Base-by-base conservation (phyloP, 768 basidiomycete genomes). In the Pleurotus eryngii region DNA sequence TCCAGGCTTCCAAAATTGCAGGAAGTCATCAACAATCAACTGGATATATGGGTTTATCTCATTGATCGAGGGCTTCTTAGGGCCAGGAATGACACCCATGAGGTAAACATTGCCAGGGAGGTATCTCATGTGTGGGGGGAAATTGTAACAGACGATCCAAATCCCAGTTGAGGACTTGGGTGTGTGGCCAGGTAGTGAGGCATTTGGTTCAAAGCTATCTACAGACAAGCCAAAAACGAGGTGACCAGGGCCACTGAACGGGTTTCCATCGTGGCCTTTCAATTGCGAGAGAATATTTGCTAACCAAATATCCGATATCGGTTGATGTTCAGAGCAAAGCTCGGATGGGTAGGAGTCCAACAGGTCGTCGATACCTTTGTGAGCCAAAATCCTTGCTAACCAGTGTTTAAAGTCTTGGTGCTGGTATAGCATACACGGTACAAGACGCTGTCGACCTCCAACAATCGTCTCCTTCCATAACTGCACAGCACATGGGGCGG, bases 361-460 rank as follows among this genome's bases (percentile, higher is more conserved):
- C 14, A 62, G 42, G 11, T 68, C 65, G 40, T 69, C 68, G 12
- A 70, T 67, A 3, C 64, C 67, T 26, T 60, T 64, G 6, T 68
- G 46, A 7, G 66, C 67, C 1, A 70, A 46, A 5, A 70, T 20
- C 3, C 65, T 60, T 1, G 62, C 68, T 3, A 69, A 12, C 68
- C 69, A 70, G 1, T 58, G 22, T 48, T 67, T 66, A 3, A 70
- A 17, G 2, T 55, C 54, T 6, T 70, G 66, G 45, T 68, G 63
- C 4, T 65, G 56, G 45, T 65, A 67, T 15, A 38, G 62, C 0
- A 43, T 5, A 30, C 5, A 5, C 5, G 27, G 27, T 30, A 30
- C 27, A 30, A 30, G 3, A 7, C 27, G 27, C 27, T 30, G 27
- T 30, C 27, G 27, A 30, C 27, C 27, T 30, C 27, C 5, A 3